These are phyloP conservation scores for Aspergillus proliferans DNA, from an alignment of 2,329 filamentous ascomycete species.

Conservation along the genomic window DNA sequence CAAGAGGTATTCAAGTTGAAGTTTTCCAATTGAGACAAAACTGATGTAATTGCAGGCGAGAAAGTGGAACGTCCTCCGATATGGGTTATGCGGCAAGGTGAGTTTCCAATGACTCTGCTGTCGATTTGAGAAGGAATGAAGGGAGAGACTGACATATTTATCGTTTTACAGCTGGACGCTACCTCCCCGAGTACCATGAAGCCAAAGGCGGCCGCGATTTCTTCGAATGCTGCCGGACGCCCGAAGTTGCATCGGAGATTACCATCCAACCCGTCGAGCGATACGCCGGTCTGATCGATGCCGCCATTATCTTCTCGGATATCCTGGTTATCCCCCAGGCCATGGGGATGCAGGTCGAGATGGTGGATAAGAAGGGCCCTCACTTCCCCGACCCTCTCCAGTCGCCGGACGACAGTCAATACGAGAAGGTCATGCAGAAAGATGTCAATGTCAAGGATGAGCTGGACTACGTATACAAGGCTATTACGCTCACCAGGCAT, in stretches of 20 bases:
- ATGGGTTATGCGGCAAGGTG: slow-evolving; percentile 99
- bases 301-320: slow-evolving; percentile 97
- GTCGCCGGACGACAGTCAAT: slow-evolving; percentile 76
- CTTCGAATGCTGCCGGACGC: slow-evolving; percentile 92
- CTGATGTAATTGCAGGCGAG: slow-evolving; percentile 56
- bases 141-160: neutral
- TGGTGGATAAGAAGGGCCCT: slow-evolving; percentile 95
- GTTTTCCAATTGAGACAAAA: neutral
- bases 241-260: slow-evolving; percentile 85
- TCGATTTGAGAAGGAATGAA: neutral
- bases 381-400: slow-evolving; percentile 83
- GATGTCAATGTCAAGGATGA: slow-evolving; percentile 78
- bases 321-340: slow-evolving; percentile 97
- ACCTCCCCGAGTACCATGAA: slow-evolving; percentile 95
- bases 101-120: slow-evolving; percentile 16
- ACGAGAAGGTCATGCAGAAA: slow-evolving; percentile 66
- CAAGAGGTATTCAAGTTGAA: slow-evolving; percentile 59
- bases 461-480: slow-evolving; percentile 91
- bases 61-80: slow-evolving; percentile 87
- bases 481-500: slow-evolving; percentile 81
- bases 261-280: slow-evolving; percentile 94
- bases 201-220: slow-evolving; percentile 88
- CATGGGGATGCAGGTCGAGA: slow-evolving; percentile 97
- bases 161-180: slow-evolving; percentile 67
- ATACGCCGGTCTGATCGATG: slow-evolving; percentile 83